phyloP scores from a whole-genome alignment of 2,329 filamentous ascomycete genomes.

The Drechmeria coniospora region DNA sequence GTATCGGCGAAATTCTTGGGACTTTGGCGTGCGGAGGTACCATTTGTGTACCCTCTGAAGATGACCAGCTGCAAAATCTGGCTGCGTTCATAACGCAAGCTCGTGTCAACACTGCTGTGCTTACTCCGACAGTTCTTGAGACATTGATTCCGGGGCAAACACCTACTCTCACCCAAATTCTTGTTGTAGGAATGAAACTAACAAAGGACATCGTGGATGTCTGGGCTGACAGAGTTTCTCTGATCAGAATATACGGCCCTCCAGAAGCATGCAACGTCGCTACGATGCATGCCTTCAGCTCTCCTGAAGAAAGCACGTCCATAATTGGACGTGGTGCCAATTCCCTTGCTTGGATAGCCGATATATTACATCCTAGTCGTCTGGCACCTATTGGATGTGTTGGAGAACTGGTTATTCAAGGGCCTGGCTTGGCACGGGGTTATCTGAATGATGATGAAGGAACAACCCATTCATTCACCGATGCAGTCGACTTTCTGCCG shows the following conservation, averaged over 20 bases:
- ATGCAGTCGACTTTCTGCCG: background rate
- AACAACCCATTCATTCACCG: background rate
- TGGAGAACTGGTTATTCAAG: slow-evolving; percentile 3
- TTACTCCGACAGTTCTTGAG: background rate
- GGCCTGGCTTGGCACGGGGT: slow-evolving; percentile 1
- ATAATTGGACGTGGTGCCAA: slow-evolving; percentile 2
- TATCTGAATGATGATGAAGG: slow-evolving; percentile 2
- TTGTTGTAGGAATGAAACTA: no score
- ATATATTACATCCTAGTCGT: slow-evolving; percentile 1
- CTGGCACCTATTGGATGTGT: background rate
- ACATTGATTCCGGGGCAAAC: background rate
- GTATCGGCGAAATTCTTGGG: slow-evolving; percentile 18
- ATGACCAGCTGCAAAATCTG: slow-evolving; percentile 12
- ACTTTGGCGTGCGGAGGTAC: slow-evolving; percentile 21
- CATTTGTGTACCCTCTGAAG: slow-evolving; percentile 23
- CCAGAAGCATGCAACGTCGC: no score
- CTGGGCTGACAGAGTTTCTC: no score
- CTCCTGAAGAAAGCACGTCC: background rate
- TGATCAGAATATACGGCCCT: no score
- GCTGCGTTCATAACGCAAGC: slow-evolving; percentile 1
- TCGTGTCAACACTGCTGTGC: slow-evolving; percentile 3
- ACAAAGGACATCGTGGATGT: no score
- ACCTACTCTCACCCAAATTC: no score
- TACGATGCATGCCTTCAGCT: background rate
- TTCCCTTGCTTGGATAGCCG: slow-evolving; percentile 2